Conservation (phyloP, 306 rosid genomes). For the Glycine soja region DNA sequence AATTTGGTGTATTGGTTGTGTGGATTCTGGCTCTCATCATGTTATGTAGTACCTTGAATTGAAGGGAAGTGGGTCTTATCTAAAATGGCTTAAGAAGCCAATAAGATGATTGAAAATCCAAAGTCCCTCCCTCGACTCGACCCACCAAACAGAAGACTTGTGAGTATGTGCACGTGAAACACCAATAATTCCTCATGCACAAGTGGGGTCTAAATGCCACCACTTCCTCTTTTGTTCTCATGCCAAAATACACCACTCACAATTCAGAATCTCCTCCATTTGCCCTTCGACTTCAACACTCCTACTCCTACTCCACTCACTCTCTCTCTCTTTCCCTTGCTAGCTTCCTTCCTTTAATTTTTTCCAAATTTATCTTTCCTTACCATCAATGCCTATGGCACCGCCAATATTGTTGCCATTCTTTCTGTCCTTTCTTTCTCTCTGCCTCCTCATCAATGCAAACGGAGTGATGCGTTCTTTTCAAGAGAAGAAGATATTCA, state of each 20-base stretch:
- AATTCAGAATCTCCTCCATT: slow-evolving; percentile 62
- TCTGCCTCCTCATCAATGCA: slow-evolving; percentile 53
- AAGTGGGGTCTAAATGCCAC: slow-evolving; percentile 79
- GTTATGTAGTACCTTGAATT: background rate
- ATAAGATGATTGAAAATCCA: slow-evolving; percentile 50
- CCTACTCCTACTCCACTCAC: background rate
- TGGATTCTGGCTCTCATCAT: background rate
- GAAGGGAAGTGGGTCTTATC: slow-evolving; percentile 32
- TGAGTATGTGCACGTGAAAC: slow-evolving; percentile 62
- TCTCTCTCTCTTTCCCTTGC: slow-evolving; percentile 37
- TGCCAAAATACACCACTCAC: slow-evolving; percentile 69
- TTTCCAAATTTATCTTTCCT: slow-evolving; percentile 29
- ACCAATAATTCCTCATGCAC: slow-evolving; percentile 92
- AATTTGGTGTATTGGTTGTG: background rate
- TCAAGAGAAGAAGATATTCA: slow-evolving; percentile 57
- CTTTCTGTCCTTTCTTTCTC: slow-evolving; percentile 45
- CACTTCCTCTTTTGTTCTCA: slow-evolving; percentile 81
- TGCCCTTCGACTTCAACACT: slow-evolving; percentile 27
- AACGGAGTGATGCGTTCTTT: slow-evolving; percentile 49
- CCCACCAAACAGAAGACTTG: slow-evolving; percentile 54
- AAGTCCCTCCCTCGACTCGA: slow-evolving; percentile 1
- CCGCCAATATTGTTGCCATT: slow-evolving; percentile 26
- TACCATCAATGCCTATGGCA: slow-evolving; percentile 48
- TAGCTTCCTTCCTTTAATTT: slow-evolving; percentile 30
- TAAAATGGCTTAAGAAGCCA: slow-evolving; percentile 37